Evolutionary conservation across 495 filamentous ascomycete genomes (phyloP), one percentile per base, ranked within the genome.

Genomic region (Neurospora hispaniola): DNA sequence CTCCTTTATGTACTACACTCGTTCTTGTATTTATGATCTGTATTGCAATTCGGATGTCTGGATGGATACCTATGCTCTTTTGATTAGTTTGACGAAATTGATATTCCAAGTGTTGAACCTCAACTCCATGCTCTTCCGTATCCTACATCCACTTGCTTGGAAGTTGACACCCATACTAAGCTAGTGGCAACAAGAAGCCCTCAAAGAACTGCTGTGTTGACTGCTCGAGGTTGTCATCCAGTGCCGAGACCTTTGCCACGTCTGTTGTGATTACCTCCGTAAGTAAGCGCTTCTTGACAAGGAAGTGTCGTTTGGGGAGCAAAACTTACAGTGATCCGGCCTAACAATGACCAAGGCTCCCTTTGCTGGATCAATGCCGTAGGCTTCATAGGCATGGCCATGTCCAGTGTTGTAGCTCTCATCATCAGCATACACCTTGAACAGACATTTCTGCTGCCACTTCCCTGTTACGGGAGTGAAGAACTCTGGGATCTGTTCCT

Each of bases 401-500:
- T 91, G 88, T n/a, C 86, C 87, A 6, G 84, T 81, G 72, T 91
- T 88, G 79, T 91, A 89, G 78, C 86, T 89, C 71, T 90, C 86
- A 70, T 92, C 90, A 72, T 93, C 90, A 43, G 88, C 86, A 78
- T 86, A 92, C 5, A 88, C 84, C 72, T 91, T 92, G 70, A 89
- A 85, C 2, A 90, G 75, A 73, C 88, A 86, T 82, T 86, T 83
- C 41, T 90, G 88, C 43, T 84, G 82, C 81, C 87, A 89, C 76
- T 87, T 86, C 5, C 89, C 88, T 0, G 85, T 85, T 4, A 84
- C 78, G 0, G 90, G 90, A 68, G 84, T 88, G 75, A 91, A 93
- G 71, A 84, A 85, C 2, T 79, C 74, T 0, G 89, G 89, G 6
- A 92, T 89, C 68, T 87, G 79, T 27, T 88, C 84, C 44, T 89